Evolutionary conservation across 768 basidiomycete genomes (phyloP).

Genomic region (Suillus alpinus): DNA sequence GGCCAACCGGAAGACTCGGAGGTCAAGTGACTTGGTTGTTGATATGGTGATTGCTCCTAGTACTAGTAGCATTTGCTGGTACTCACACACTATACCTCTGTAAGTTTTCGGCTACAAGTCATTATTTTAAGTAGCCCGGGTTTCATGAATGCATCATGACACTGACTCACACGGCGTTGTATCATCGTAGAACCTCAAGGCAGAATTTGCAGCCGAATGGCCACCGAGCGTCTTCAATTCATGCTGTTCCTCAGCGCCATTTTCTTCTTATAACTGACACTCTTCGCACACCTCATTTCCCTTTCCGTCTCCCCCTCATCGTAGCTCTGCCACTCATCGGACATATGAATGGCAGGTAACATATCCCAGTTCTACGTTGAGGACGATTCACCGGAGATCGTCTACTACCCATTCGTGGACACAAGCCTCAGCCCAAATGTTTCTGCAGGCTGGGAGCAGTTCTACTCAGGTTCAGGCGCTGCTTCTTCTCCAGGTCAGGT

Average conservation of each 20-base stretch:
- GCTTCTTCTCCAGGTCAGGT: conserved; percentile 37
- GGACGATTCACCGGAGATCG: conserved; percentile 63
- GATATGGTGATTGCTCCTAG: background rate
- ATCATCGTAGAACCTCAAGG: conserved; percentile 26
- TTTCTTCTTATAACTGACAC: conserved; percentile 6
- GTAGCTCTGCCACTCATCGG: conserved; percentile 25
- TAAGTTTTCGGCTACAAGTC: background rate
- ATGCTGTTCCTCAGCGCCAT: conserved; percentile 5
- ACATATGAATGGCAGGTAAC: conserved; percentile 28
- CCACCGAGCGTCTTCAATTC: conserved; percentile 17
- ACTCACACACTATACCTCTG: background rate
- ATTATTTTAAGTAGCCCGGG: background rate
- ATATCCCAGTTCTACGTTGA: conserved; percentile 46
- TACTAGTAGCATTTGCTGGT: background rate
- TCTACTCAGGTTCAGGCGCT: conserved; percentile 52
- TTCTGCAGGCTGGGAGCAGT: conserved; percentile 66
- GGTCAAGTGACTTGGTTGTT: background rate
- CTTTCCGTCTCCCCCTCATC: conserved; percentile 25
- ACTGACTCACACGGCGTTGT: background rate
- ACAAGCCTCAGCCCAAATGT: conserved; percentile 48
- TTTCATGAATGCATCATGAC: background rate
- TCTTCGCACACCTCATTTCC: conserved; percentile 8
- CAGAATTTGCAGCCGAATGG: conserved; percentile 15
- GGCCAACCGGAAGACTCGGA: background rate
- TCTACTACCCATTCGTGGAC: conserved; percentile 61